phyloP scores from a whole-genome alignment of 805 yeast genomes.

The Tetrapisispora taiwanensis region DNA sequence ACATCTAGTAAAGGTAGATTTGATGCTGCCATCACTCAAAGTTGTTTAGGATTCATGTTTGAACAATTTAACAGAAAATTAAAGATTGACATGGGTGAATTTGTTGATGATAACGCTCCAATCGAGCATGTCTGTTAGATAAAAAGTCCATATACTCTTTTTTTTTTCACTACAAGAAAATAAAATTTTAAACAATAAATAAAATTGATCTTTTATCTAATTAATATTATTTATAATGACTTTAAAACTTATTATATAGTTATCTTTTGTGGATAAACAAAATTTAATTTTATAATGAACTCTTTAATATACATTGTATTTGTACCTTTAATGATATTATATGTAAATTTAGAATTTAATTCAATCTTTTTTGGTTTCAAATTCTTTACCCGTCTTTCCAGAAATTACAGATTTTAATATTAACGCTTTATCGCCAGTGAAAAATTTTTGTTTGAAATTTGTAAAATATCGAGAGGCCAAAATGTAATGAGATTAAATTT shows the following conservation, averaged over 20 bases:
- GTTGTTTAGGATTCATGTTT: conserved; percentile 55
- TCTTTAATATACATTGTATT: no score
- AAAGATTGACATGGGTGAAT: conserved; percentile 56
- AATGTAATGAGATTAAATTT: not conserved
- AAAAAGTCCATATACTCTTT: no score
- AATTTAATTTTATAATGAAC: no score
- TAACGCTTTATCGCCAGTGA: not conserved
- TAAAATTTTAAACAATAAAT: no score
- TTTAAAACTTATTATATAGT: no score
- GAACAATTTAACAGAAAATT: conserved; percentile 64
- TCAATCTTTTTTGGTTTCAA: no score
- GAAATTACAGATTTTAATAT: not conserved
- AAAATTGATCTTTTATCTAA: no score
- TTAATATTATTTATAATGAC: no score
- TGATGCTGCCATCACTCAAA: conserved; percentile 64
- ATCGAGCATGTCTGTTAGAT: conserved; percentile 56
- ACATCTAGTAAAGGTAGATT: conserved; percentile 72
- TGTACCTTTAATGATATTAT: no score
- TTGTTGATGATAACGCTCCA: conserved; percentile 39
- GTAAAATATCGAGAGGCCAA: not conserved
- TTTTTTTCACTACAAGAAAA: no score
- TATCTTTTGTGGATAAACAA: no score
- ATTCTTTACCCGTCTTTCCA: not conserved
- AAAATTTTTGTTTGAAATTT: not conserved
- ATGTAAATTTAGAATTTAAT: no score